A percentile compares a stretch with the other conserved stretches of the same genome.
Evolutionary conservation across 2,329 filamentous ascomycete species (phyloP).

Genomic region (Diaporthe batatas): DNA sequence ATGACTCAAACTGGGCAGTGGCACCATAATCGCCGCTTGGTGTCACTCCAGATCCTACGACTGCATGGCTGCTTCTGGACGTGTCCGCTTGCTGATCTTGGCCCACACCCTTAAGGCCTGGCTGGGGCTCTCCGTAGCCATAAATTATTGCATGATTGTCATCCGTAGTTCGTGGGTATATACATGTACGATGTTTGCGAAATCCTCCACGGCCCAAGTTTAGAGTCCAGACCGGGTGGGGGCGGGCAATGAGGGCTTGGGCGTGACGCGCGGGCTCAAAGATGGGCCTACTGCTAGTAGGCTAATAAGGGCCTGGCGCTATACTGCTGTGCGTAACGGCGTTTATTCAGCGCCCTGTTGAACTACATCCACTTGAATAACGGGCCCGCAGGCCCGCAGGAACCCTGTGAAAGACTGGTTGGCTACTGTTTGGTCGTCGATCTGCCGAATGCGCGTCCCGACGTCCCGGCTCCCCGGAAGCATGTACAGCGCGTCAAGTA

Average conservation of each 20-base stretch:
- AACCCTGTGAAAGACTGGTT: conserved; percentile 7
- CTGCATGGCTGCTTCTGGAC: neutral
- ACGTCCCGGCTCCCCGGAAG: conserved; percentile 10
- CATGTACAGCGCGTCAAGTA: neutral
- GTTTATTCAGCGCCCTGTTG: neutral
- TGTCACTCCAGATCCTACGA: neutral
- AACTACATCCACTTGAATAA: neutral
- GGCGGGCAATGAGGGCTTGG: neutral
- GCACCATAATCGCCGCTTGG: neutral
- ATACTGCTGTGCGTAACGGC: conserved; percentile 4
- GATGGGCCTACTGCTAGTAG: neutral
- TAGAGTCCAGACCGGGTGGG: conserved; percentile 1
- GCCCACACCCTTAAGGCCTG: neutral
- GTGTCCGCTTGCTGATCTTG: neutral
- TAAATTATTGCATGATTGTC: neutral
- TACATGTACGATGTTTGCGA: neutral
- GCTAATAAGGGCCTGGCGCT: neutral
- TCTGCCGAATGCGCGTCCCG: conserved; percentile 11
- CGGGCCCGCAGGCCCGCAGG: neutral
- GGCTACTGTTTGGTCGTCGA: conserved; percentile 11
- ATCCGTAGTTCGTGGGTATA: neutral
- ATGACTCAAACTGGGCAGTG: neutral
- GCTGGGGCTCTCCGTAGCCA: neutral
- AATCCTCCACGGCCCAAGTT: neutral
- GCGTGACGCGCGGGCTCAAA: neutral